These are phyloP conservation scores for Bipolaris zeicola DNA, from an alignment of 2,329 filamentous ascomycete genomes.

Conservation along the genomic window DNA sequence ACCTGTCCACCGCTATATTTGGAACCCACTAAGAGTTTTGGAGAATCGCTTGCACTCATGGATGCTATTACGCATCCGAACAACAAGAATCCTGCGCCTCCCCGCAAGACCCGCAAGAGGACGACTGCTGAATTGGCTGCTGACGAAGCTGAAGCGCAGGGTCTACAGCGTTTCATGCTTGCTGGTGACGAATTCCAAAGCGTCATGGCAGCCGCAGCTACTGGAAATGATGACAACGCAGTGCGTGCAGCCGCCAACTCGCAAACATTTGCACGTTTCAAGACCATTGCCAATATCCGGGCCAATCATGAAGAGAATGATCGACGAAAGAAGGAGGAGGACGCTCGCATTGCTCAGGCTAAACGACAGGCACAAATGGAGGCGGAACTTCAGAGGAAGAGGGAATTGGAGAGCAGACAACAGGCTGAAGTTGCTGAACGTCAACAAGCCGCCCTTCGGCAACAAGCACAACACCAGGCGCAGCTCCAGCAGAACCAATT, in stretches of 20 bases:
- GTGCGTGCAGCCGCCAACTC: constrained; percentile 71
- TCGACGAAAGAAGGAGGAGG: constrained; percentile 53
- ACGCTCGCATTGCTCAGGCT: constrained; percentile 52
- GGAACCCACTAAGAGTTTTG: constrained; percentile 71
- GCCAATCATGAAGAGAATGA: constrained; percentile 76
- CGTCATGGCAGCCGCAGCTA: constrained; percentile 60
- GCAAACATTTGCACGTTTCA: constrained; percentile 89
- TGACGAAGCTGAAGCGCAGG: constrained; percentile 88
- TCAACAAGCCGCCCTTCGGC: constrained; percentile 58
- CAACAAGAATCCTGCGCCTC: constrained; percentile 75
- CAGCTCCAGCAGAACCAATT: constrained; percentile 27
- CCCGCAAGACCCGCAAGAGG: constrained; percentile 87
- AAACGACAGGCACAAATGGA: constrained; percentile 48
- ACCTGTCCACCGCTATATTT: constrained; percentile 78
- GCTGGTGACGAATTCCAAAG: constrained; percentile 83
- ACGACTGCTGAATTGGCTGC: constrained; percentile 94
- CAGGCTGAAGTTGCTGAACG: constrained; percentile 48
- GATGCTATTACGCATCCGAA: constrained; percentile 76
- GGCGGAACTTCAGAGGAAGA: constrained; percentile 42
- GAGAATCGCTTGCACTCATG: constrained; percentile 73
- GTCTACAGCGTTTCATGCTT: constrained; percentile 90
- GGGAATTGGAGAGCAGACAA: constrained; percentile 42
- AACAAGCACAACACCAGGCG: constrained; percentile 49
- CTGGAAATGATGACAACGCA: constrained; percentile 70
- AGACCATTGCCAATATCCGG: constrained; percentile 85